Percentiles rank a stretch among this genome's conserved stretches.
These are phyloP conservation scores for Platanthera zijinensis DNA, from an alignment of 106 monocot genomes.

Conservation along the genomic window DNA sequence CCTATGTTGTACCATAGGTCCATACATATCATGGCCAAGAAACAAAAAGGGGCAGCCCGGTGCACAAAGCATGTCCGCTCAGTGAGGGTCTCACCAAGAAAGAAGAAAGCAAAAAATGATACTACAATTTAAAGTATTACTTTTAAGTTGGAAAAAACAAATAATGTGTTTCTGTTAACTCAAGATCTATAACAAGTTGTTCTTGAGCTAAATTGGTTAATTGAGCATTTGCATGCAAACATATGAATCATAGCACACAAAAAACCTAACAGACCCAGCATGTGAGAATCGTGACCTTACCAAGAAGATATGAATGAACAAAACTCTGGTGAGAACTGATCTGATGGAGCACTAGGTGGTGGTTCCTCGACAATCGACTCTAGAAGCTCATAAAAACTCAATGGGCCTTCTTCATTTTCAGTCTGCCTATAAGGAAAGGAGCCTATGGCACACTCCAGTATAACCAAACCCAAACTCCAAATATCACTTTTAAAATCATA, in stretches of 20 bases:
- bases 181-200: no score
- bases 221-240: neutral
- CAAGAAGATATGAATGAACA: constrained; percentile 95
- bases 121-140: no score
- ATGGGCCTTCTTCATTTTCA: constrained; percentile 59
- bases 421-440: constrained; percentile 71
- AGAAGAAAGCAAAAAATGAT: no score
- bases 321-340: constrained; percentile 97
- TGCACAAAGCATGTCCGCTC: no score
- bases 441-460: constrained; percentile 96
- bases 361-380: constrained; percentile 90
- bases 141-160: no score
- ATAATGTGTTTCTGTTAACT: no score
- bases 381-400: constrained; percentile 90
- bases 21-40: no score
- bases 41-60: no score
- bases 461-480: constrained; percentile 94
- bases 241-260: neutral
- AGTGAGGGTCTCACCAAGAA: no score
- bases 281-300: constrained; percentile 27
- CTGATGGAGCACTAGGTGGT: constrained; percentile 76
- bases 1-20: no score
- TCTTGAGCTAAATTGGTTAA: no score
- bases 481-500: constrained; percentile 96
- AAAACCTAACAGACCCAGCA: neutral